Evolutionary conservation across 2,329 filamentous ascomycete species (phyloP), one percentile per base, ranked within the genome.

Genomic region (Diaporthe ampelina): DNA sequence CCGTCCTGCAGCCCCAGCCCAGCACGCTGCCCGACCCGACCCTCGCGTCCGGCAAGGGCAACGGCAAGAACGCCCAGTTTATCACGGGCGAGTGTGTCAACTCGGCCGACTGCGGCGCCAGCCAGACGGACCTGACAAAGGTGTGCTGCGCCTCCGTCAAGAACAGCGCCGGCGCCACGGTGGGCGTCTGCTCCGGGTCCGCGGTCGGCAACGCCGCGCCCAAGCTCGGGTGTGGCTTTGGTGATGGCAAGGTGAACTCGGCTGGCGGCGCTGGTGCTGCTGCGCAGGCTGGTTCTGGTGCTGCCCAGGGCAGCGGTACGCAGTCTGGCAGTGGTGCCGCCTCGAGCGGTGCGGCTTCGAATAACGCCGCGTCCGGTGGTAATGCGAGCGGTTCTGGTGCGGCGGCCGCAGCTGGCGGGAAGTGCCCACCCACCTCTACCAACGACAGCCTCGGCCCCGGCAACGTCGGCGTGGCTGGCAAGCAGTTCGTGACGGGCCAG

Each of bases 401-500:
- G 13, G 35, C 58, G n/a, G 19, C 61, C 3, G 13, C 40, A 17
- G 3, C 40, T 43, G 40, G 40, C 7, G 17, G 48, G 32, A 17
- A 48, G 48, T 68, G 63, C 63, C 63, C 63, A 19, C 63, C 63
- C 8, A 40, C 21, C 15, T 26, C 7, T 21, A 68, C 63, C 1
- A 68, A 68, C n/a, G 63, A 68, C 32, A 68, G 57, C 70, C 70
- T 52, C 48, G 45, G 58, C 6, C 35, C 58, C 1, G 45, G 71
- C 37, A 43, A 65, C 40, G 50, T 45, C 15, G 50, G 71, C 61
- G 43, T 56, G 21, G 1, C 24, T 4, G 24, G 71, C 45, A 61
- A 74, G 65, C 72, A 74, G 67, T 74, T 74, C 56, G 67, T 74
- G 1, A 74, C 54, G 13, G 72, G 72, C 29, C 59, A 65, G 29